phyloP scores from a whole-genome alignment of 208 protist genomes.

The Acanthamoeba lenticulata region DNA sequence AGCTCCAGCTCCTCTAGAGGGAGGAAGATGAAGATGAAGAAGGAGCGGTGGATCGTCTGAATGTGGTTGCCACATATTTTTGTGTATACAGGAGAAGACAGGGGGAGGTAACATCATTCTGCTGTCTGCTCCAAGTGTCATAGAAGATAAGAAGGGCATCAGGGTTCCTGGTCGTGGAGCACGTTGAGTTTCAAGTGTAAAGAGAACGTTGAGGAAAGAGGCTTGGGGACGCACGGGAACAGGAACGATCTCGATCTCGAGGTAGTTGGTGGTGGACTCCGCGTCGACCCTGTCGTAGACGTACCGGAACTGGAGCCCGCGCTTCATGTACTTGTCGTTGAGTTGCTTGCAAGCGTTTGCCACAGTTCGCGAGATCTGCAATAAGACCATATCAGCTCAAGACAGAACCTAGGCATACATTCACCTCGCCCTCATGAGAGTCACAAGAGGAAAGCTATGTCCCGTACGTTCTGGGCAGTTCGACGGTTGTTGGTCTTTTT shows the following conservation, averaged over 20 bases:
- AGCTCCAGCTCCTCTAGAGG: neutral
- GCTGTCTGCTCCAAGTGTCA: too few relatives aligned
- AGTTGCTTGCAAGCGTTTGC: neutral
- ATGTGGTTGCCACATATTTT: too few relatives aligned
- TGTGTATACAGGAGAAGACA: too few relatives aligned
- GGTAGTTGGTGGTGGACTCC: neutral
- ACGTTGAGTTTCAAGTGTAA: too few relatives aligned
- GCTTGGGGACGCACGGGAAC: neutral
- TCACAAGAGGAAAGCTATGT: too few relatives aligned
- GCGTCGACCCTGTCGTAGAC: neutral
- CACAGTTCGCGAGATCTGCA: neutral
- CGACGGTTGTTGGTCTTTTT: neutral
- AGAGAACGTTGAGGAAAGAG: too few relatives aligned
- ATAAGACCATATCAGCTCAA: neutral
- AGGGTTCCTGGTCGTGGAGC: neutral
- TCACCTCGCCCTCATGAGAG: neutral
- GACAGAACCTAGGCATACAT: neutral
- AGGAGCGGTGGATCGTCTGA: too few relatives aligned
- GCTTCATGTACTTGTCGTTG: conserved; percentile 7
- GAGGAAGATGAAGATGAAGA: neutral
- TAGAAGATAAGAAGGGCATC: too few relatives aligned
- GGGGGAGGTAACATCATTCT: too few relatives aligned
- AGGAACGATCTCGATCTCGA: conserved; percentile 8
- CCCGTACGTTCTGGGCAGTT: neutral
- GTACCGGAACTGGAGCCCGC: neutral